Conservation (phyloP, 306 rosid species). For the Malus asiatica region DNA sequence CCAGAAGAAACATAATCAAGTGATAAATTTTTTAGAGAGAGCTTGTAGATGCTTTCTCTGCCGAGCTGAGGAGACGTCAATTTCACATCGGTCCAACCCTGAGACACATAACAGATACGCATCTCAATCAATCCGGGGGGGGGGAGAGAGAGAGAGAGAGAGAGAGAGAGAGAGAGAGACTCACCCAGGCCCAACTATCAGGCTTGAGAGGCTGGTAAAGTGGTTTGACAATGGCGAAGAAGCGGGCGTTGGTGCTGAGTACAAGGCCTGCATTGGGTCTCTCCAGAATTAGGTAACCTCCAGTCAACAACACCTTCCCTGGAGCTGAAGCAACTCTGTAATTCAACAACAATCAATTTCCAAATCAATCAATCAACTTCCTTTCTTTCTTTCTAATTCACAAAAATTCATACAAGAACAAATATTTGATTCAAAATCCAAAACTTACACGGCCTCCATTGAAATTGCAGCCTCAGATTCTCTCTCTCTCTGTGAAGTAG, state of each 20-base stretch:
- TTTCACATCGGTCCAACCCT: slow-evolving; percentile 84
- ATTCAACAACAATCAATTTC: background rate
- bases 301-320: slow-evolving; percentile 70
- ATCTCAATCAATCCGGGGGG: background rate
- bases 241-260: slow-evolving; percentile 77
- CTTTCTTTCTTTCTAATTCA: background rate
- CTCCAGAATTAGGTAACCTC: slow-evolving; percentile 74
- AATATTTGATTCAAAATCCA: background rate
- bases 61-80: slow-evolving; percentile 84
- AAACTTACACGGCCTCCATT: slow-evolving; percentile 1
- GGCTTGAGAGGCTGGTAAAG: slow-evolving; percentile 40
- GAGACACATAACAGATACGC: slow-evolving; percentile 1
- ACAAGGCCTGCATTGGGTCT: slow-evolving; percentile 75
- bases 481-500: background rate
- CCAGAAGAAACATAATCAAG: slow-evolving; percentile 58
- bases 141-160: background rate
- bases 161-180: background rate
- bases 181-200: slow-evolving; percentile 73
- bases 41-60: slow-evolving; percentile 67
- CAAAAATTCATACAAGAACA: background rate
- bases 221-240: slow-evolving; percentile 69
- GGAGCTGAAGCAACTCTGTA: slow-evolving; percentile 57
- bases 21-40: slow-evolving; percentile 46
- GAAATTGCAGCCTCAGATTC: background rate
- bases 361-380: background rate